Evolutionary conservation across 2,329 filamentous ascomycete species (phyloP).

Genomic region (Hirsutella thompsonii): DNA sequence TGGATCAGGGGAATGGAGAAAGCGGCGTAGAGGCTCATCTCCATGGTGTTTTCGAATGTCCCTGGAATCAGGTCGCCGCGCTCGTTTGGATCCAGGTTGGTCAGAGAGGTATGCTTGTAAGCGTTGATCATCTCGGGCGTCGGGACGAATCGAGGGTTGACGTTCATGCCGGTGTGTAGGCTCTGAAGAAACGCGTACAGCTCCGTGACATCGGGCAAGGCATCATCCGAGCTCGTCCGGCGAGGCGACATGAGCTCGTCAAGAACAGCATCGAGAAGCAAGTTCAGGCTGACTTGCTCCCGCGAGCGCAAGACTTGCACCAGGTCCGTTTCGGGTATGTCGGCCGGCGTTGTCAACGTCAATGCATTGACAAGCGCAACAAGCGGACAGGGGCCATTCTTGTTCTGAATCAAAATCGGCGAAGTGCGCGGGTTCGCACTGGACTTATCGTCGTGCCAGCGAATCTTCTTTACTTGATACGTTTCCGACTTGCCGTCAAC

Average conservation of each 20-base stretch:
- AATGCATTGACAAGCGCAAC: constrained; percentile 89
- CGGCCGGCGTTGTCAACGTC: constrained; percentile 64
- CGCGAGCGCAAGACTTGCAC: constrained; percentile 65
- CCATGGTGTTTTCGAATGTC: constrained; percentile 73
- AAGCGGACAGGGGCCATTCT: constrained; percentile 87
- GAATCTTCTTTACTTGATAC: constrained; percentile 86
- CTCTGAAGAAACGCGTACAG: constrained; percentile 79
- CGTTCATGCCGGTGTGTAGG: constrained; percentile 93
- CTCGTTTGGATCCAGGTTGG: constrained; percentile 36
- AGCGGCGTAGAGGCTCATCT: constrained; percentile 83
- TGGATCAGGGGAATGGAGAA: constrained; percentile 85
- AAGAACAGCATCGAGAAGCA: constrained; percentile 80
- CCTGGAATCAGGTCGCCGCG: constrained; percentile 44
- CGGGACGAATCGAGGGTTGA: constrained; percentile 79
- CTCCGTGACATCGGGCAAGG: constrained; percentile 75
- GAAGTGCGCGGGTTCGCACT: constrained; percentile 57
- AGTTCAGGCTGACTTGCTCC: constrained; percentile 76
- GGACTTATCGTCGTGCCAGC: constrained; percentile 59
- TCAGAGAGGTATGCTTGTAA: constrained; percentile 38
- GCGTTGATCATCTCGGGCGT: constrained; percentile 31
- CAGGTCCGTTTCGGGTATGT: constrained; percentile 51
- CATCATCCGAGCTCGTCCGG: constrained; percentile 45
- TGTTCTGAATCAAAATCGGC: constrained; percentile 83
- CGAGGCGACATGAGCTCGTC: constrained; percentile 81
- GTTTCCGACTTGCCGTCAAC: constrained; percentile 52